These are phyloP conservation scores for Calamus simplicifolius DNA, from an alignment of 176 grass and related monocot species.

Conservation along the genomic window DNA sequence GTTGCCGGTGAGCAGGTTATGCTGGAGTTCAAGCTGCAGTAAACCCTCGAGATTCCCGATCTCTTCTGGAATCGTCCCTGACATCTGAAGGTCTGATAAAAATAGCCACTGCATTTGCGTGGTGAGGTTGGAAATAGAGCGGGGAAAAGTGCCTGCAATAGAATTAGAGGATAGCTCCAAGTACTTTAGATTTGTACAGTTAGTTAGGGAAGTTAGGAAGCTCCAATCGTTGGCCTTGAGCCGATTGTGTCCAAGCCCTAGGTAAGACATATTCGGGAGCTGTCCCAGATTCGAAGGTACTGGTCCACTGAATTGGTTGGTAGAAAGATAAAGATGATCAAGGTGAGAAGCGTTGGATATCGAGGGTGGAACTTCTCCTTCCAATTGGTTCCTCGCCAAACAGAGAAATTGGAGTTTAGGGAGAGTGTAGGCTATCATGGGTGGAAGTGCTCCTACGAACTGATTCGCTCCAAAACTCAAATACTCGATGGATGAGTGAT, in stretches of 20 bases:
- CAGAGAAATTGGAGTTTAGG: too few relatives aligned
- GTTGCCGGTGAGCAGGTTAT: not conserved
- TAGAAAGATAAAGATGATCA: not conserved
- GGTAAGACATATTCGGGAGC: not conserved
- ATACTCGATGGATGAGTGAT: too few relatives aligned
- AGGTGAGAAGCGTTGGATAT: slow-evolving; percentile 13
- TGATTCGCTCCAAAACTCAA: too few relatives aligned
- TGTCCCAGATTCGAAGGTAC: not conserved
- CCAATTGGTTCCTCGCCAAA: slow-evolving; percentile 9
- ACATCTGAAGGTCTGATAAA: too few relatives aligned
- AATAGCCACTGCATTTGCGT: too few relatives aligned
- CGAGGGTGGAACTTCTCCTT: slow-evolving; percentile 23
- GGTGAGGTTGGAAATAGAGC: too few relatives aligned
- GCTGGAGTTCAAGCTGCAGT: not conserved
- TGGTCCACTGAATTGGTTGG: not conserved
- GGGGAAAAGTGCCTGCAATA: too few relatives aligned
- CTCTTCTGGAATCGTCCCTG: too few relatives aligned
- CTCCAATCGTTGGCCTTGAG: slow-evolving; percentile 21
- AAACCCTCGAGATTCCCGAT: too few relatives aligned
- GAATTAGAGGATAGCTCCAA: too few relatives aligned
- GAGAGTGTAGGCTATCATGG: too few relatives aligned
- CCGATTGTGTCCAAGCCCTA: not conserved
- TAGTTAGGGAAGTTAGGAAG: slow-evolving; percentile 14
- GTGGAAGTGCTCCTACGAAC: too few relatives aligned
- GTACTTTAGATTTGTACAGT: not conserved